A percentile compares a stretch with the other conserved stretches of the same genome.
Conservation (phyloP, 169 alveolate species). For the Babesia ovis region DNA sequence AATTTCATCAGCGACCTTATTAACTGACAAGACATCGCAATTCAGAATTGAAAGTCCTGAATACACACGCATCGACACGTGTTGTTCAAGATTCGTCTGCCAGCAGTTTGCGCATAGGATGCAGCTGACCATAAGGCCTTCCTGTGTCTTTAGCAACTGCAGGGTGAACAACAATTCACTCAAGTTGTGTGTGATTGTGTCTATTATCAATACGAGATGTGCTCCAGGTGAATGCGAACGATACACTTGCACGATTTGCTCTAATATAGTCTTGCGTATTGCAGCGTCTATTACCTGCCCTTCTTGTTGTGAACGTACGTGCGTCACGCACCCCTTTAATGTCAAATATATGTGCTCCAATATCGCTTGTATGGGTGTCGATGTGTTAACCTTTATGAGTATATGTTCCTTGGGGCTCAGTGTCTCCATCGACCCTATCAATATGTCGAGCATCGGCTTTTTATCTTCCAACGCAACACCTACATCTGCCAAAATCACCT, state of each 20-base stretch:
- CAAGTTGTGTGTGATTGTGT: conserved; percentile 29
- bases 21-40: conserved; percentile 43
- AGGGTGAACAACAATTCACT: conserved; percentile 39
- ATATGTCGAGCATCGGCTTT: conserved; percentile 30
- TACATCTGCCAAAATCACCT: conserved; percentile 34
- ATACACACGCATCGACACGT: conserved; percentile 25
- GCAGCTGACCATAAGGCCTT: conserved; percentile 27
- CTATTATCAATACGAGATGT: conserved; percentile 23
- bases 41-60: conserved; percentile 29
- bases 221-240: background rate
- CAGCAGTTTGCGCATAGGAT: conserved; percentile 35
- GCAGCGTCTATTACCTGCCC: background rate
- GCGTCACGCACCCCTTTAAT: background rate
- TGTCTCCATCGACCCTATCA: conserved; percentile 6
- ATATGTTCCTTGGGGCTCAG: conserved; percentile 6
- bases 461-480: conserved; percentile 38
- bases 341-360: conserved; percentile 3
- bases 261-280: conserved; percentile 4
- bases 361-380: background rate
- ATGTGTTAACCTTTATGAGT: conserved; percentile 12
- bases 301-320: background rate
- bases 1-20: conserved; percentile 43
- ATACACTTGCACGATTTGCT: conserved; percentile 28
- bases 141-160: conserved; percentile 26
- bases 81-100: conserved; percentile 47